These are phyloP conservation scores for Sporisorium scitamineum DNA, from an alignment of 1,284 basidiomycete species.

Conservation along the genomic window DNA sequence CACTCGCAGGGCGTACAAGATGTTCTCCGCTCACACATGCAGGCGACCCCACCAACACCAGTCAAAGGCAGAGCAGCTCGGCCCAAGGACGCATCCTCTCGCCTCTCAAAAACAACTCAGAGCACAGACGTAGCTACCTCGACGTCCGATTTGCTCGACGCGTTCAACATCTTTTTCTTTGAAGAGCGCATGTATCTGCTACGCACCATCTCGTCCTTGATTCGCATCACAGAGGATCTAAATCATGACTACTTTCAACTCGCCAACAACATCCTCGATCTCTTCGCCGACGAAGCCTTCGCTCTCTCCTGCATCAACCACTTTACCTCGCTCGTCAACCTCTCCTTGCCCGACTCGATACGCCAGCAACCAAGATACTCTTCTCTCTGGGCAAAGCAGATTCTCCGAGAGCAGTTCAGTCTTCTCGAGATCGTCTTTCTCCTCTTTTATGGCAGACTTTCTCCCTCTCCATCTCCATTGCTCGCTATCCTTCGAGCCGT, in stretches of 20 bases:
- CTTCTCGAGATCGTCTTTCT: conserved; percentile 86
- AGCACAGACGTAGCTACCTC: conserved; percentile 5
- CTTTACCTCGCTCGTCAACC: conserved; percentile 71
- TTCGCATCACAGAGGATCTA: conserved; percentile 76
- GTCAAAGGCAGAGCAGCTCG: conserved; percentile 15
- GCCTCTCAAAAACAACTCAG: conserved; percentile 4
- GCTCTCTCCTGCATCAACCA: conserved; percentile 75
- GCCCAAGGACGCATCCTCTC: conserved; percentile 9
- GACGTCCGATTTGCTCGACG: conserved; percentile 73
- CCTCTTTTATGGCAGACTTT: conserved; percentile 82
- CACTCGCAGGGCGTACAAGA: conserved; percentile 67
- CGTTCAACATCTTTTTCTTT: conserved; percentile 82
- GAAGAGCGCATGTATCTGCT: conserved; percentile 79
- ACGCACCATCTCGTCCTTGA: conserved; percentile 70
- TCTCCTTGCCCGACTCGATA: conserved; percentile 73
- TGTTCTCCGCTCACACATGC: conserved; percentile 19
- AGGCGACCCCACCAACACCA: conserved; percentile 15
- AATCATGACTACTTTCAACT: conserved; percentile 74
- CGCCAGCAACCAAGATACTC: conserved; percentile 75
- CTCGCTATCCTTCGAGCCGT: conserved; percentile 76
- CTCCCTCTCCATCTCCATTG: conserved; percentile 77
- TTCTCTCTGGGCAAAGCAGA: conserved; percentile 82
- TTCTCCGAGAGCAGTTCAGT: conserved; percentile 80
- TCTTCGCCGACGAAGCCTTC: conserved; percentile 76
- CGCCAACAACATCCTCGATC: conserved; percentile 74